Evolutionary conservation across 768 basidiomycete species (phyloP).

Genomic region (Naematelia encephala): DNA sequence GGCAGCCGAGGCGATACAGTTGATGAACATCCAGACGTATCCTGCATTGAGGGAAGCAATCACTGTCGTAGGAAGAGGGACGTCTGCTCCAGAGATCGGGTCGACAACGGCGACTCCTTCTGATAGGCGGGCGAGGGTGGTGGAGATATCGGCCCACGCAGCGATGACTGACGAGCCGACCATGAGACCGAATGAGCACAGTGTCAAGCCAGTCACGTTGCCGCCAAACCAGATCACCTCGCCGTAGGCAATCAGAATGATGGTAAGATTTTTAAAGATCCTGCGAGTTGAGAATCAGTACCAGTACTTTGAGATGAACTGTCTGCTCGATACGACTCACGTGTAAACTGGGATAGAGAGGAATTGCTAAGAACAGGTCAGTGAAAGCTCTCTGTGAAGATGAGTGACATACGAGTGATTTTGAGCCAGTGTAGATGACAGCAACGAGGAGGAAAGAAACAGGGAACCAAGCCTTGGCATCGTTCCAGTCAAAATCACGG

Average conservation of each 20-base stretch:
- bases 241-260: constrained; percentile 93
- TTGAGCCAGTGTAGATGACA: constrained; percentile 97
- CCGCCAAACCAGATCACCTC: constrained; percentile 97
- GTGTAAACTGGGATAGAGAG: constrained; percentile 96
- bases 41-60: constrained; percentile 67
- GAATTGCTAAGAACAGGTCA: constrained; percentile 69
- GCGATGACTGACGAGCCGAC: constrained; percentile 92
- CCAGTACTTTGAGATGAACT: too few species aligned
- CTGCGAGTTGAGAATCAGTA: constrained; percentile 15
- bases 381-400: neutral
- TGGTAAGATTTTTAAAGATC: constrained; percentile 99
- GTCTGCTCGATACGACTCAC: constrained; percentile 7
- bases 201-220: constrained; percentile 76
- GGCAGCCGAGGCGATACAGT: constrained; percentile 82
- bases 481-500: constrained; percentile 72
- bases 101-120: constrained; percentile 39
- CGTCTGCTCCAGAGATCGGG: constrained; percentile 45
- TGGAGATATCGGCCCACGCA: constrained; percentile 85
- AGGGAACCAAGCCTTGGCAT: constrained; percentile 91
- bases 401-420: constrained; percentile 72
- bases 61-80: constrained; percentile 33
- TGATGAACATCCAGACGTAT: constrained; percentile 94
- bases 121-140: constrained; percentile 48
- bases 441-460: constrained; percentile 85
- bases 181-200: constrained; percentile 89